Evolutionary conservation across 208 protist species (phyloP).

Genomic region (Zelonia costaricensis): DNA sequence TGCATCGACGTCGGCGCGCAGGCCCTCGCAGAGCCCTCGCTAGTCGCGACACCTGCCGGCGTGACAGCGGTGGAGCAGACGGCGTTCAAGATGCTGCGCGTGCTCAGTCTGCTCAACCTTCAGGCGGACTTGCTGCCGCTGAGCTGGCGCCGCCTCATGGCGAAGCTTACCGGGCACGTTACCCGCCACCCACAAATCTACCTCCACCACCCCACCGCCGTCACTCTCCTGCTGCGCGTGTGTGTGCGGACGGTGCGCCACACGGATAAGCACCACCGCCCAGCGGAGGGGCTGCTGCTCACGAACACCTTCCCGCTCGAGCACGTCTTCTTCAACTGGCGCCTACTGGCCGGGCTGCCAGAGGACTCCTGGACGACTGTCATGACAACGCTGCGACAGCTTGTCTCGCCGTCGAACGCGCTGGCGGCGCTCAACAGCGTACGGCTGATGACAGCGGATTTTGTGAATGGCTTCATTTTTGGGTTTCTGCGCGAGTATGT

Average conservation of each 20-base stretch:
- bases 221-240: conserved; percentile 23
- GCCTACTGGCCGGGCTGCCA: conserved; percentile 36
- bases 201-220: conserved; percentile 23
- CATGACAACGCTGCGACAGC: conserved; percentile 26
- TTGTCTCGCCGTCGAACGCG: conserved; percentile 39
- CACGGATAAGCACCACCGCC: conserved; percentile 12
- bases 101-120: conserved; percentile 32
- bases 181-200: conserved; percentile 33
- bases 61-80: conserved; percentile 8
- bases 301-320: conserved; percentile 31
- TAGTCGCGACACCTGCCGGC: neutral
- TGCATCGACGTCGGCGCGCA: conserved; percentile 19
- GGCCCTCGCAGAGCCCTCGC: neutral
- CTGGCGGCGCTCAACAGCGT: conserved; percentile 45
- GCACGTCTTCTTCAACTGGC: conserved; percentile 70
- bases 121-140: conserved; percentile 32
- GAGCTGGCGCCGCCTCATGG: conserved; percentile 40
- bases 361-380: conserved; percentile 21
- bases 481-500: conserved; percentile 63
- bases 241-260: conserved; percentile 18
- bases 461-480: conserved; percentile 67
- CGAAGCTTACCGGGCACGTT: conserved; percentile 34
- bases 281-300: conserved; percentile 7
- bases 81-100: conserved; percentile 27
- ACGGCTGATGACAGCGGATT: conserved; percentile 49